Evolutionary conservation across 139 green algal species (phyloP), one percentile per base, ranked within the genome.

Genomic region (Micromonas commoda): DNA sequence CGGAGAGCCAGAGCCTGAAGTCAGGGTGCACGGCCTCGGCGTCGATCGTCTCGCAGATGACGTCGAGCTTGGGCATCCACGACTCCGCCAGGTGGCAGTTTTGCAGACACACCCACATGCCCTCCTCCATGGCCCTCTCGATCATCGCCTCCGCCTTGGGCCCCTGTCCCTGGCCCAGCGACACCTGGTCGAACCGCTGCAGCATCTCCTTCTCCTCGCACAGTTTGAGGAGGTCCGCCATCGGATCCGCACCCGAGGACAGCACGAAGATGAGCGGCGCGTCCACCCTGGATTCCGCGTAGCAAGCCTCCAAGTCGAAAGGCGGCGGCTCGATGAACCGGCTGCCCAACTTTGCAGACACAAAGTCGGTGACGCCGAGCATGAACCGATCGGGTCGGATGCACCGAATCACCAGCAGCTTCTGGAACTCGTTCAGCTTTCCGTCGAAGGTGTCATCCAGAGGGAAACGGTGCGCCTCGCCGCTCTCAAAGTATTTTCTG

Each of bases 211-310:
- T 87, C 75, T 94, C 91, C 9, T 94, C 91, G 20, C 88, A 87
- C n/a, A 96, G 86, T 82, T 92, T 91, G 13, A 94, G 85, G 64
- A 94, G 77, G 71, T 94, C 90, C 0, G 88, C 88, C 90, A 94
- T 94, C 29, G 90, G 90, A 73, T 94, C 90, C 2, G 90, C 89
- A 5, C 90, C 89, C 53, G 85, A 77, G 2, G 84, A 90, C 38
- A 95, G 87, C 38, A 95, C 87, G 67, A 95, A 95, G 76, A 95
- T 92, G 77, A 95, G 87, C 19, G 90, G 90, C 35, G 85, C 86
- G 6, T 78, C n/a, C 3, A 88, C 81, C 1, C 72, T 64, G 39
- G 33, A 77, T 64, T 93, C 89, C 66, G 77, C 75, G 87, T 86
- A 95, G 84, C 84, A 91, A 5, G 80, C 79, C 31, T 65, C 77